Percentiles rank a stretch among this genome's conserved stretches.
Evolutionary conservation across 2,329 filamentous ascomycete species (phyloP).

Genomic region (Trichophyton mentagrophytes): DNA sequence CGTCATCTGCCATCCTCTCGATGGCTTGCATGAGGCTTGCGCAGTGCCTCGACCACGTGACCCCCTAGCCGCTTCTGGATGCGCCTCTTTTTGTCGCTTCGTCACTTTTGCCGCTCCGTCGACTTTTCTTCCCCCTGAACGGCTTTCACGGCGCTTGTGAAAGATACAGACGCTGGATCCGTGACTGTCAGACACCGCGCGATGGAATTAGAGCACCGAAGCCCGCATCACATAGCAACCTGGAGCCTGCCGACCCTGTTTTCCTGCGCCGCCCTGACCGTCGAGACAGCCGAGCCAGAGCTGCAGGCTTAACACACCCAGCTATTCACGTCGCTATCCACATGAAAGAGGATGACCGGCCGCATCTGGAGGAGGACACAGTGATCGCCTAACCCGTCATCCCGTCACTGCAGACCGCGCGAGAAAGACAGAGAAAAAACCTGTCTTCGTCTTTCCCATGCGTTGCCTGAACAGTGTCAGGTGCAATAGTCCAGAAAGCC

Average conservation of each 20-base stretch:
- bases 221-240: background rate
- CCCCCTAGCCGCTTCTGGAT: conserved; percentile 1
- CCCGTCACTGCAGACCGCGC: too few relatives aligned
- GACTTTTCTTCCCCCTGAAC: background rate
- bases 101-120: too few relatives aligned
- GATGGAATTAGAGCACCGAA: background rate
- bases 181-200: background rate
- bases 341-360: conserved; percentile 2
- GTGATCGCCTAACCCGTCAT: background rate
- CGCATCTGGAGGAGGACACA: conserved; percentile 1
- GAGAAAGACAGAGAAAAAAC: background rate
- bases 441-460: background rate
- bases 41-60: background rate
- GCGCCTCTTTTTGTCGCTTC: background rate
- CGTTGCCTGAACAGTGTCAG: background rate
- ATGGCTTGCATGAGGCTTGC: conserved; percentile 1
- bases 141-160: background rate
- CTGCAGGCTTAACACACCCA: background rate
- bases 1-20: background rate
- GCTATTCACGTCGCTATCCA: background rate
- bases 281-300: background rate
- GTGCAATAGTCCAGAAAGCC: background rate
- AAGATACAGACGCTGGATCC: background rate
- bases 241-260: background rate
- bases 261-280: background rate